phyloP scores from a whole-genome alignment of 163 green algal species.

The Scenedesmus sp. region DNA sequence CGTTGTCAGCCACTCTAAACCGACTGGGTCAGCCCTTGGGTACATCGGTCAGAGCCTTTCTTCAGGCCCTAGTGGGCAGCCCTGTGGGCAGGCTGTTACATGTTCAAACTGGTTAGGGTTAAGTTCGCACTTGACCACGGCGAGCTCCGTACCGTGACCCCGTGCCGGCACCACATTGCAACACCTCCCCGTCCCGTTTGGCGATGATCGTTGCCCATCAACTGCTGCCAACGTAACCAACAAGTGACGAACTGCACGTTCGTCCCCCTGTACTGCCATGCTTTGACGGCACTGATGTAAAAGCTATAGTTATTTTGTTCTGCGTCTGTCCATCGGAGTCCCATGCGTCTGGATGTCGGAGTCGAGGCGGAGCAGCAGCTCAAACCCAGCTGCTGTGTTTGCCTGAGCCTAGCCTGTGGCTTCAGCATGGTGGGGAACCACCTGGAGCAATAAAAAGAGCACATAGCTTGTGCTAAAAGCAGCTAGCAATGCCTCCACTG shows the following conservation, averaged over 20 bases:
- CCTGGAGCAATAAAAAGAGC: background rate
- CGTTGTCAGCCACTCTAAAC: no score
- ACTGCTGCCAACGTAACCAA: background rate
- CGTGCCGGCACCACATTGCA: background rate
- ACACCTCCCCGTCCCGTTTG: background rate
- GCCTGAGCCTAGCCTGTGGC: background rate
- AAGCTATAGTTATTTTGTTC: background rate
- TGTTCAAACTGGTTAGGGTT: background rate
- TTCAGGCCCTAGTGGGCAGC: no score
- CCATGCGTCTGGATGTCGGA: background rate
- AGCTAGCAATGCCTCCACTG: constrained; percentile 27
- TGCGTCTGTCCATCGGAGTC: background rate
- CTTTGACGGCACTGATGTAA: background rate
- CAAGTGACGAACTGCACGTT: background rate
- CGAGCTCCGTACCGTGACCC: background rate
- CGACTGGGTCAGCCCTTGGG: no score
- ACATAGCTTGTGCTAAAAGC: background rate
- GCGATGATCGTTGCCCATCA: background rate
- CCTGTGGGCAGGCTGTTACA: background rate
- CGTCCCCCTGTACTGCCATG: background rate
- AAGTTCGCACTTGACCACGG: background rate
- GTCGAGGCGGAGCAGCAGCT: background rate
- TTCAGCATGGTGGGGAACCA: background rate
- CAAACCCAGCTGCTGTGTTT: background rate
- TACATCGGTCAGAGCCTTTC: no score